These are phyloP conservation scores for Macrocybe gigantea DNA, from an alignment of 768 basidiomycete species.

Conservation along the genomic window DNA sequence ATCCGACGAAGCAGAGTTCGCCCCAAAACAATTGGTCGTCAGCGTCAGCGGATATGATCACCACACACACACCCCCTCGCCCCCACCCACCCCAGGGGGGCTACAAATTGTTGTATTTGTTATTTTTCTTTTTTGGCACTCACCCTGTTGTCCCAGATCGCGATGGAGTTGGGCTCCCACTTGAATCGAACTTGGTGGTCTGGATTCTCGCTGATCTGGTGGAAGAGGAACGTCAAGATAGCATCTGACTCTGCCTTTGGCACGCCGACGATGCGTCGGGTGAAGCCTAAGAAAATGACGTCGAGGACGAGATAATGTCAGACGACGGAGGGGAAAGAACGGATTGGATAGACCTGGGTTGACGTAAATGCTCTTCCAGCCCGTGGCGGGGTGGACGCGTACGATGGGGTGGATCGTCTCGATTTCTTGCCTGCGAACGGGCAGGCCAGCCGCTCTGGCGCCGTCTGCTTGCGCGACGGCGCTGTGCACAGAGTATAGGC, in stretches of 20 bases:
- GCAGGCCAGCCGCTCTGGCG: slow-evolving; percentile 59
- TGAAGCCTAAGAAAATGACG: slow-evolving; percentile 51
- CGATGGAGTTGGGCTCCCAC: slow-evolving; percentile 73
- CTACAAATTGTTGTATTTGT: too few species aligned
- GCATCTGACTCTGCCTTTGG: slow-evolving; percentile 81
- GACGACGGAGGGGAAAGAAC: neutral
- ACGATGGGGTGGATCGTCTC: slow-evolving; percentile 78
- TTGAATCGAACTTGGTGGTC: slow-evolving; percentile 75
- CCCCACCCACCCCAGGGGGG: too few species aligned
- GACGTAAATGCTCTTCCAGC: slow-evolving; percentile 80
- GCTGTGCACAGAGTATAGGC: slow-evolving; percentile 68
- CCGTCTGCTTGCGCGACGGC: slow-evolving; percentile 76
- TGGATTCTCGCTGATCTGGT: slow-evolving; percentile 60
- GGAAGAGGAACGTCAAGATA: slow-evolving; percentile 65
- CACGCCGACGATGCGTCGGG: slow-evolving; percentile 69
- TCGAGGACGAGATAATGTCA: slow-evolving; percentile 1
- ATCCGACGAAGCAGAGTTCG: neutral
- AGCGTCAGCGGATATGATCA: too few species aligned
- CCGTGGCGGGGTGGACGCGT: slow-evolving; percentile 79
- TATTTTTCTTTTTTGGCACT: slow-evolving; percentile 9
- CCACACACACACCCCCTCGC: too few species aligned
- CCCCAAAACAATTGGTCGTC: neutral
- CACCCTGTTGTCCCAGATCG: slow-evolving; percentile 87
- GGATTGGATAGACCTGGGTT: slow-evolving; percentile 52
- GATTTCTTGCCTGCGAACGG: slow-evolving; percentile 62